Conservation (phyloP, 352 stramenopile species). For the Pythium scleroteichum region DNA sequence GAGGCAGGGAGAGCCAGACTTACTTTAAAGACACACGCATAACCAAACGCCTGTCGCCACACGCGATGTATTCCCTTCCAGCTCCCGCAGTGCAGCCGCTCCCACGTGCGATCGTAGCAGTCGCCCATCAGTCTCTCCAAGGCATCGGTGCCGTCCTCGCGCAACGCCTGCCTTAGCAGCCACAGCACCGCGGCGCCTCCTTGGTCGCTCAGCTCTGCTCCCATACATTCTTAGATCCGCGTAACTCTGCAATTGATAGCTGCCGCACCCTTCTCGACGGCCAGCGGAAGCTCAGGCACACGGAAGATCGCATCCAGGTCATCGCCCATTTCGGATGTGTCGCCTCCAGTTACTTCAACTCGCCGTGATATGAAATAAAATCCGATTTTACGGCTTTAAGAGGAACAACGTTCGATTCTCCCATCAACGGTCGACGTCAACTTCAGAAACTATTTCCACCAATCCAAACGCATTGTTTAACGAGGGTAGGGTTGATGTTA, state of each 20-base stretch:
- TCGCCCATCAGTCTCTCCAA: conserved; percentile 20
- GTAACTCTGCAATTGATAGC: no score
- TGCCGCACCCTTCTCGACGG: conserved; percentile 5
- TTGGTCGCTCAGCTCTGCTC: conserved; percentile 38
- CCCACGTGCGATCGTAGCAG: conserved; percentile 68
- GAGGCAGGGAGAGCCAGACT: neutral
- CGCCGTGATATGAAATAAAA: no score
- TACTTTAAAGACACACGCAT: conserved; percentile 55
- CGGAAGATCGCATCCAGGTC: neutral
- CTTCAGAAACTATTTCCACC: conserved; percentile 4
- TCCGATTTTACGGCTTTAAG: conserved; percentile 12
- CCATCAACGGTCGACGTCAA: conserved; percentile 24
- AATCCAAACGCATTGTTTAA: conserved; percentile 10
- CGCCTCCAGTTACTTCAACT: no score
- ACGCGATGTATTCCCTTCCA: conserved; percentile 61
- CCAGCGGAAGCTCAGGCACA: neutral
- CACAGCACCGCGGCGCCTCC: conserved; percentile 50
- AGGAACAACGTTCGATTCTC: conserved; percentile 3
- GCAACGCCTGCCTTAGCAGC: conserved; percentile 35
- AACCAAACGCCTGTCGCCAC: conserved; percentile 67
- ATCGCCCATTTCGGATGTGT: no score
- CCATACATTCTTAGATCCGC: neutral
- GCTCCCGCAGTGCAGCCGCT: conserved; percentile 68
- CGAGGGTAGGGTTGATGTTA: conserved; percentile 25
- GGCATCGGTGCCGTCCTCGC: neutral